Percentiles rank a stretch among this genome's conserved stretches.
Conservation (phyloP, 2,329 filamentous ascomycete genomes). For the Calonectria hawksworthii region DNA sequence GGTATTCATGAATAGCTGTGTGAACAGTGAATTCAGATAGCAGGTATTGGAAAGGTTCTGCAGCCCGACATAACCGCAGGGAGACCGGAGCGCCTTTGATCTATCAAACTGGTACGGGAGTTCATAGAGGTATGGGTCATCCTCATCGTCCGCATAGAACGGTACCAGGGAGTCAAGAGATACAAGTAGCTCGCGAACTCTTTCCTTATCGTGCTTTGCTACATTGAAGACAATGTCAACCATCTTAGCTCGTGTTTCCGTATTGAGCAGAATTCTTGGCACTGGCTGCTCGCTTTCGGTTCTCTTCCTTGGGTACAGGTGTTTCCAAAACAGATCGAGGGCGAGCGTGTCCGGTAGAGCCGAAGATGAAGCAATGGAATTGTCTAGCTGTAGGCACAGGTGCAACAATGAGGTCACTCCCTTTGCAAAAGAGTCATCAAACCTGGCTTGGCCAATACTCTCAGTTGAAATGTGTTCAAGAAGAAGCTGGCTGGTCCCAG, state of each 20-base stretch:
- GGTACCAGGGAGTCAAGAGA: slow-evolving; percentile 52
- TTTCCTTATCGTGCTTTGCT: slow-evolving; percentile 63
- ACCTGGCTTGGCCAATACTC: slow-evolving; percentile 45
- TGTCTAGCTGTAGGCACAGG: slow-evolving; percentile 49
- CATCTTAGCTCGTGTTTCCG: slow-evolving; percentile 69
- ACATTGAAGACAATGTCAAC: slow-evolving; percentile 72
- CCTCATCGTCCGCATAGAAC: slow-evolving; percentile 54
- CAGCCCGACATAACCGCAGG: slow-evolving; percentile 89
- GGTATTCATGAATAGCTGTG: slow-evolving; percentile 96
- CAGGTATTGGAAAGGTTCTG: slow-evolving; percentile 95
- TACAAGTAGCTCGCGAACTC: slow-evolving; percentile 66
- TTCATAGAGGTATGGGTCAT: slow-evolving; percentile 72
- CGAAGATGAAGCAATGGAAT: slow-evolving; percentile 39
- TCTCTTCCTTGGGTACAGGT: slow-evolving; percentile 74
- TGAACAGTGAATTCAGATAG: slow-evolving; percentile 95
- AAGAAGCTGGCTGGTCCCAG: slow-evolving; percentile 50
- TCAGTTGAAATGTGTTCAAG: slow-evolving; percentile 58
- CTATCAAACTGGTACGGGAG: slow-evolving; percentile 75
- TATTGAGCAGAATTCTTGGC: slow-evolving; percentile 63
- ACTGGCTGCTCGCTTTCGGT: slow-evolving; percentile 47
- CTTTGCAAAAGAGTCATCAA: slow-evolving; percentile 47
- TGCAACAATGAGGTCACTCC: slow-evolving; percentile 50
- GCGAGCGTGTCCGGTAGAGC: slow-evolving; percentile 47
- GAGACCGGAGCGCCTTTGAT: slow-evolving; percentile 76
- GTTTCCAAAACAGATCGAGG: slow-evolving; percentile 69